Conservation (phyloP, 1,284 basidiomycete species). For the Microbotryum intermedium region DNA sequence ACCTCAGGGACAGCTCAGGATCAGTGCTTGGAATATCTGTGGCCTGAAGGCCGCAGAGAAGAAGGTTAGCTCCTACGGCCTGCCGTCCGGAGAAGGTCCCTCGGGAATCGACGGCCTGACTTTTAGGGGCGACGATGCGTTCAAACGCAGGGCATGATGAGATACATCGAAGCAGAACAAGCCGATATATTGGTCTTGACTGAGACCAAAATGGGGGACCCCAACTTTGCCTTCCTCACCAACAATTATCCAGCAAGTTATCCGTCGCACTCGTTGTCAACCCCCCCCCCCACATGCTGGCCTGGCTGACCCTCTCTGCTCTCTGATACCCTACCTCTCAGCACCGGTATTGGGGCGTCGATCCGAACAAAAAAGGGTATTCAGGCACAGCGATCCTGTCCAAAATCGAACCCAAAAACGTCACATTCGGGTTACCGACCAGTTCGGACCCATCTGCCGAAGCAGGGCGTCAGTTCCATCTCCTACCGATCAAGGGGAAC, state of each 20-base stretch:
- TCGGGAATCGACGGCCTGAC: not conserved
- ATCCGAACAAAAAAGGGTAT: constrained; percentile 67
- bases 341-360: constrained; percentile 58
- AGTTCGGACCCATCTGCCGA: not conserved
- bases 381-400: constrained; percentile 75
- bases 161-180: constrained; percentile 71
- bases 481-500: not conserved
- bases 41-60: constrained; percentile 31
- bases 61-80: constrained; percentile 19
- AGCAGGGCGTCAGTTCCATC: constrained; percentile 11
- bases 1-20: constrained; percentile 15
- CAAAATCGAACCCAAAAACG: constrained; percentile 62
- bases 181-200: constrained; percentile 69
- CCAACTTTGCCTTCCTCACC: constrained; percentile 19
- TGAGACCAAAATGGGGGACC: constrained; percentile 59
- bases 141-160: constrained; percentile 59
- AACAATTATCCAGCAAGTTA: constrained; percentile 25
- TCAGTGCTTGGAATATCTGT: constrained; percentile 31
- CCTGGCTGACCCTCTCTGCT: not conserved
- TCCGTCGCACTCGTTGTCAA: not conserved
- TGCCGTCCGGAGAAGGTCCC: not conserved
- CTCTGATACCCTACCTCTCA: not conserved
- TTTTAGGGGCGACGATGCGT: not conserved
- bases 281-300: not conserved
- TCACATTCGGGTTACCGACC: constrained; percentile 53